phyloP scores from a whole-genome alignment of 345 rosid species.

The Zanthoxylum bungeanum region DNA sequence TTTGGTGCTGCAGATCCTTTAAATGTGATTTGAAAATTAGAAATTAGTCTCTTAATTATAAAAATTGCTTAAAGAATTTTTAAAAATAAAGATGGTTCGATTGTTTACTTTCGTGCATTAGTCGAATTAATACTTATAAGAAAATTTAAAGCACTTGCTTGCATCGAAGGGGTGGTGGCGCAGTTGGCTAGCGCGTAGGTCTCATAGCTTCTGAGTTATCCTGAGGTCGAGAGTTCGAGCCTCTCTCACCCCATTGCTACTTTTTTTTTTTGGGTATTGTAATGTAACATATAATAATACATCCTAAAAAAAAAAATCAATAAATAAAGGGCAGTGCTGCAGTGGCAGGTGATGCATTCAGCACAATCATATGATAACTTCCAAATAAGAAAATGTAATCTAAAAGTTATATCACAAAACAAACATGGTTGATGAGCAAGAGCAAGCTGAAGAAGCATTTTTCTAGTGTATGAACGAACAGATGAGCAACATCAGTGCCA shows the following conservation, averaged over 20 bases:
- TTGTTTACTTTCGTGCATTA: too few species aligned
- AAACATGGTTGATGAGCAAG: not conserved
- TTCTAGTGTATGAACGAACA: not conserved
- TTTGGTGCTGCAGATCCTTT: too few species aligned
- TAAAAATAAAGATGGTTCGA: too few species aligned
- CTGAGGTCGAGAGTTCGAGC: slow-evolving; percentile 96
- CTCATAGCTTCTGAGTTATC: slow-evolving; percentile 88
- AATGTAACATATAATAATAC: not conserved
- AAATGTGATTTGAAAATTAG: too few species aligned
- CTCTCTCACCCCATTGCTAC: slow-evolving; percentile 74
- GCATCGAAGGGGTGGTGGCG: slow-evolving; percentile 98
- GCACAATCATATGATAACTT: not conserved
- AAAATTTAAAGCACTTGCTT: too few species aligned
- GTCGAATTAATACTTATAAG: too few species aligned
- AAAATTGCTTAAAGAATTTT: too few species aligned
- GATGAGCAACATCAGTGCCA: slow-evolving; percentile 50
- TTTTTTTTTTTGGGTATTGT: not conserved
- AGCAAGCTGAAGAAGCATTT: not conserved
- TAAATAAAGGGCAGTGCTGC: too few species aligned
- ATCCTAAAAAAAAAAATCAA: not conserved
- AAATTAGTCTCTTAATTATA: too few species aligned
- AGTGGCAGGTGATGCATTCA: too few species aligned
- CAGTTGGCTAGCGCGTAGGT: slow-evolving; percentile 98
- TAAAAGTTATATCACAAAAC: not conserved
- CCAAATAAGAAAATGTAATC: not conserved